phyloP scores from a whole-genome alignment of 176 grass and related monocot genomes.

The Carex scoparia region DNA sequence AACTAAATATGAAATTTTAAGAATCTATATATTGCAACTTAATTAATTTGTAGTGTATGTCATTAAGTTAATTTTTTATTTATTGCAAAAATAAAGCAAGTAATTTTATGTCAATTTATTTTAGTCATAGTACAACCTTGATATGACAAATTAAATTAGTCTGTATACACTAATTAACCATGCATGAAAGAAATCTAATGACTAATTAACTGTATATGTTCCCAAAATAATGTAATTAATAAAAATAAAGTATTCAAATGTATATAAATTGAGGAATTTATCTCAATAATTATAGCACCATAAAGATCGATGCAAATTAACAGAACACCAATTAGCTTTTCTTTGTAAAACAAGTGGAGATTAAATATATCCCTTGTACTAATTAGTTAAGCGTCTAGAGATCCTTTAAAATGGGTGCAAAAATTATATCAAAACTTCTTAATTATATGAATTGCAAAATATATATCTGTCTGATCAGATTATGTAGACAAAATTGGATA shows the following conservation, averaged over 20 bases:
- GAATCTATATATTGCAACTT: neutral
- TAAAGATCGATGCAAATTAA: neutral
- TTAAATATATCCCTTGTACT: neutral
- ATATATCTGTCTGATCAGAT: neutral
- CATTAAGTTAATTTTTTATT: neutral
- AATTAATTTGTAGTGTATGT: neutral
- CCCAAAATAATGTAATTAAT: neutral
- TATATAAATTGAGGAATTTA: neutral
- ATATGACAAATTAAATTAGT: neutral
- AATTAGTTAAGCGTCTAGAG: too few species aligned
- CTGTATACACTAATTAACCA: too few species aligned
- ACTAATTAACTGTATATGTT: neutral
- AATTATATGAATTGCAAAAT: neutral
- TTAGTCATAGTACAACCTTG: neutral
- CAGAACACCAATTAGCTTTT: neutral
- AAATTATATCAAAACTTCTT: neutral
- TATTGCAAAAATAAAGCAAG: neutral
- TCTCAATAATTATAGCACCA: neutral
- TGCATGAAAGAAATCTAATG: neutral
- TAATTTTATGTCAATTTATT: neutral
- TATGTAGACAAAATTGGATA: neutral
- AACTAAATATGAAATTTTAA: neutral
- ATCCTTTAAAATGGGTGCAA: neutral
- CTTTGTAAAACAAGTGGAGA: neutral
- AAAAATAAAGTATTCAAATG: neutral